Percentiles rank a stretch among this genome's conserved stretches.
phyloP scores from a whole-genome alignment of 306 rosid genomes.

The Vachellia pachyceras region DNA sequence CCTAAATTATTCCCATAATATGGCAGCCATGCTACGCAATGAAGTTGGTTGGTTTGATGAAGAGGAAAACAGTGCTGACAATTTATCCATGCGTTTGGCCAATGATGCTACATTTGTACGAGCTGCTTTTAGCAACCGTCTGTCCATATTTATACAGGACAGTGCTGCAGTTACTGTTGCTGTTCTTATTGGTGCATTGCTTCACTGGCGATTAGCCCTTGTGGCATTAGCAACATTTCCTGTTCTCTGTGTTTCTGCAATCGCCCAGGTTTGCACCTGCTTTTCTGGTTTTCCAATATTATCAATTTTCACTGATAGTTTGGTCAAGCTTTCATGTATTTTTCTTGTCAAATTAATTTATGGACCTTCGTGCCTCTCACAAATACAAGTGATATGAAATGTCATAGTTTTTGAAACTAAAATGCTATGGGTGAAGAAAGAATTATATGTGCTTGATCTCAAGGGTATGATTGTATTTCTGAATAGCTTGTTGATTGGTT shows the following conservation, averaged over 20 bases:
- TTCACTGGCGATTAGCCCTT: slow-evolving; percentile 95
- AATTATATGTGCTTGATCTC: slow-evolving; percentile 8
- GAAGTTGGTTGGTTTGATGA: slow-evolving; percentile 99
- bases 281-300: slow-evolving; percentile 33
- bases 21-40: slow-evolving; percentile 96
- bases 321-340: slow-evolving; percentile 28
- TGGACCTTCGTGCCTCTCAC: slow-evolving; percentile 23
- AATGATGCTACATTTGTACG: slow-evolving; percentile 99
- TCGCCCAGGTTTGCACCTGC: slow-evolving; percentile 83
- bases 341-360: slow-evolving; percentile 29
- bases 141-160: slow-evolving; percentile 97
- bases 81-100: slow-evolving; percentile 98
- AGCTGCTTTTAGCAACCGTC: slow-evolving; percentile 98
- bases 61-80: slow-evolving; percentile 97
- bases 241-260: slow-evolving; percentile 83
- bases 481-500: slow-evolving; percentile 8
- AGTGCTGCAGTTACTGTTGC: slow-evolving; percentile 97
- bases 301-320: slow-evolving; percentile 27
- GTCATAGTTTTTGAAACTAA: slow-evolving; percentile 21
- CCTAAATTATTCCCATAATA: slow-evolving; percentile 46
- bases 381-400: slow-evolving; percentile 17
- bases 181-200: slow-evolving; percentile 82
- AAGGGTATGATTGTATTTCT: background rate
- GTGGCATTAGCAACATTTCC: slow-evolving; percentile 98
- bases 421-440: slow-evolving; percentile 24